These are phyloP conservation scores for Scenedesmus sp. DNA, from an alignment of 163 green algal species.

Conservation along the genomic window DNA sequence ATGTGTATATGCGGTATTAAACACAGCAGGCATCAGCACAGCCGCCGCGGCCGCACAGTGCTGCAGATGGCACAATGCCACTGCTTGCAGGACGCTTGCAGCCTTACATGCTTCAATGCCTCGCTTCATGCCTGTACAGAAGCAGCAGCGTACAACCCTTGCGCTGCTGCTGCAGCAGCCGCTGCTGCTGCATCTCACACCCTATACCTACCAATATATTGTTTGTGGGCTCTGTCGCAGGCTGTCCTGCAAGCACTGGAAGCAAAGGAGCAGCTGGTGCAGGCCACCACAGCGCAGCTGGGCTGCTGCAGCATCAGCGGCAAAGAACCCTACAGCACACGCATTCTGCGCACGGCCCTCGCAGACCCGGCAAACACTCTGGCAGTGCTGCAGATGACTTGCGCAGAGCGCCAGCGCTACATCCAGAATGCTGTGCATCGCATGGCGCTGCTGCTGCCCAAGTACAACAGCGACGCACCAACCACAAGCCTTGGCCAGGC, in stretches of 20 bases:
- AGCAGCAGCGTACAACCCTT: no score
- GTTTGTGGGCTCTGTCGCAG: neutral
- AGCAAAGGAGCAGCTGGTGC: conserved; percentile 10
- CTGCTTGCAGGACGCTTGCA: no score
- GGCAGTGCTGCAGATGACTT: neutral
- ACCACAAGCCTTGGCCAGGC: neutral
- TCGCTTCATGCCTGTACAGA: no score
- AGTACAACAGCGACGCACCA: conserved; percentile 1
- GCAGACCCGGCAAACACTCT: neutral
- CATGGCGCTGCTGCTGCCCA: conserved; percentile 42
- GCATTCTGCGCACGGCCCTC: neutral
- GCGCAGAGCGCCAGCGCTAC: neutral
- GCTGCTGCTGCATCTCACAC: no score
- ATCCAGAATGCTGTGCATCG: neutral
- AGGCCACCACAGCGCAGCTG: neutral
- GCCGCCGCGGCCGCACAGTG: no score
- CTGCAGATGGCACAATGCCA: no score
- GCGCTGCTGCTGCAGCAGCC: no score
- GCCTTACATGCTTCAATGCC: no score
- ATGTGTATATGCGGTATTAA: no score
- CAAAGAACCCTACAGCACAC: neutral
- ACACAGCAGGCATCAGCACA: no score
- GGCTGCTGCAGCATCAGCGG: conserved; percentile 5
- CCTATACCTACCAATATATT: no score
- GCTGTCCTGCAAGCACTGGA: conserved; percentile 9